Percentiles rank a stretch among this genome's conserved stretches.
These are phyloP conservation scores for Syzygium aqueum DNA, from an alignment of 345 rosid species.

Conservation along the genomic window DNA sequence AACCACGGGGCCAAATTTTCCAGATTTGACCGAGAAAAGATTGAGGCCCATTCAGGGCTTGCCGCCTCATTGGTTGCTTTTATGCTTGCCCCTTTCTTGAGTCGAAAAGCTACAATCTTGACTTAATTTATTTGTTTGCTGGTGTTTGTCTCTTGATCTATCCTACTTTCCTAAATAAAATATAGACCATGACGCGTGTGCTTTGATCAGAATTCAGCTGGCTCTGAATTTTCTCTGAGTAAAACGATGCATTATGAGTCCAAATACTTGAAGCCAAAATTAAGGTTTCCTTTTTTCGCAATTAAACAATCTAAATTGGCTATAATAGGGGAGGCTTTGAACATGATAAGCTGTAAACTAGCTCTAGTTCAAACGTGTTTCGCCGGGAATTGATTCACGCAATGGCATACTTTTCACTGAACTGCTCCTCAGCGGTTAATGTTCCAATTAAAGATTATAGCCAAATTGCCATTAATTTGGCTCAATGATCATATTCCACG, in stretches of 20 bases:
- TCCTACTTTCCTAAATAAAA: not conserved
- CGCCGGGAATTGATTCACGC: not conserved
- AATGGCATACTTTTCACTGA: not conserved
- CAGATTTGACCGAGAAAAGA: not conserved
- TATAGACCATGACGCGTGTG: not conserved
- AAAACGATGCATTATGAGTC: not conserved
- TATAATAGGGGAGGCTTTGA: not conserved
- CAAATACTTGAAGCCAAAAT: not conserved
- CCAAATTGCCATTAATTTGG: not conserved
- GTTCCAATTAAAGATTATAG: not conserved
- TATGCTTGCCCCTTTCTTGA: not conserved
- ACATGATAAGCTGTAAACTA: not conserved
- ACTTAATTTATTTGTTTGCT: not conserved
- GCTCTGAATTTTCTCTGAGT: not conserved
- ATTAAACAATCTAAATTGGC: not conserved
- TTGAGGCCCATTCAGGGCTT: not conserved
- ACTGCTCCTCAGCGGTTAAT: not conserved
- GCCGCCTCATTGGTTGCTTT: not conserved
- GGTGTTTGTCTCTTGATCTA: not conserved
- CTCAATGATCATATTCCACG: not conserved
- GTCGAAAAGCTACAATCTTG: not conserved
- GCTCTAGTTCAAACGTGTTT: not conserved
- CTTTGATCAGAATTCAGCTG: not conserved
- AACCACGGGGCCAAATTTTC: not conserved
- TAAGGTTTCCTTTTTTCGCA: not conserved